Evolutionary conservation across 2,329 filamentous ascomycete species (phyloP).

Genomic region (Calonectria crousiana): DNA sequence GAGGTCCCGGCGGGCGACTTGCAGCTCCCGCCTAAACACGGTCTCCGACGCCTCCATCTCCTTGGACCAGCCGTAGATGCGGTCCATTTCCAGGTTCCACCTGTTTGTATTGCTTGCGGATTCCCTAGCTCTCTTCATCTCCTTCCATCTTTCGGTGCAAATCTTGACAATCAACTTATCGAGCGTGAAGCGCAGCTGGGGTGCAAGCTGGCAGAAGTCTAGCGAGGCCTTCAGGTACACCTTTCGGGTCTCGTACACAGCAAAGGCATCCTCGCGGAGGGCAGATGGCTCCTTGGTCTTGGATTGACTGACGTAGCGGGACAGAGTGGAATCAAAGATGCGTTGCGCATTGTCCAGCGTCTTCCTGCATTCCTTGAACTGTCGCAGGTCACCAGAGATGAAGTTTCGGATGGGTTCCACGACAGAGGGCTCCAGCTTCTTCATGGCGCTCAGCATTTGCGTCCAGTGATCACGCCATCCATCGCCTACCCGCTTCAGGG

Average conservation of each 20-base stretch:
- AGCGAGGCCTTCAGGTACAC: constrained; percentile 91
- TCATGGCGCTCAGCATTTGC: constrained; percentile 78
- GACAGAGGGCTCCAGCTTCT: constrained; percentile 80
- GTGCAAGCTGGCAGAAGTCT: constrained; percentile 91
- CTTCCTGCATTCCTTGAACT: constrained; percentile 87
- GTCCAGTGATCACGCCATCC: constrained; percentile 90
- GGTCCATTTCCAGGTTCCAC: constrained; percentile 86
- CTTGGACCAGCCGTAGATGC: constrained; percentile 90
- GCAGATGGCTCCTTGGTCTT: constrained; percentile 95
- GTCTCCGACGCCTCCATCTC: constrained; percentile 94
- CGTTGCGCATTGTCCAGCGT: constrained; percentile 84
- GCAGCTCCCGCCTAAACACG: constrained; percentile 84
- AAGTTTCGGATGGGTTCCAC: constrained; percentile 87
- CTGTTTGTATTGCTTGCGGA: constrained; percentile 72
- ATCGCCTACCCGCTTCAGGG: constrained; percentile 86
- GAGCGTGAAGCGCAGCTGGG: constrained; percentile 84
- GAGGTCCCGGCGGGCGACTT: constrained; percentile 82
- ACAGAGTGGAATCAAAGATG: constrained; percentile 83
- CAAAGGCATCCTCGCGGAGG: constrained; percentile 93
- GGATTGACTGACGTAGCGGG: constrained; percentile 85
- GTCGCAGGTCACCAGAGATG: constrained; percentile 80
- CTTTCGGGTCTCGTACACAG: constrained; percentile 92
- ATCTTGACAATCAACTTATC: constrained; percentile 89
- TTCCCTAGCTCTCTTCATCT: constrained; percentile 81
- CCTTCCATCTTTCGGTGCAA: constrained; percentile 88